Base-by-base conservation (phyloP, 2,329 filamentous ascomycete species). In the Penicillium glabrum region DNA sequence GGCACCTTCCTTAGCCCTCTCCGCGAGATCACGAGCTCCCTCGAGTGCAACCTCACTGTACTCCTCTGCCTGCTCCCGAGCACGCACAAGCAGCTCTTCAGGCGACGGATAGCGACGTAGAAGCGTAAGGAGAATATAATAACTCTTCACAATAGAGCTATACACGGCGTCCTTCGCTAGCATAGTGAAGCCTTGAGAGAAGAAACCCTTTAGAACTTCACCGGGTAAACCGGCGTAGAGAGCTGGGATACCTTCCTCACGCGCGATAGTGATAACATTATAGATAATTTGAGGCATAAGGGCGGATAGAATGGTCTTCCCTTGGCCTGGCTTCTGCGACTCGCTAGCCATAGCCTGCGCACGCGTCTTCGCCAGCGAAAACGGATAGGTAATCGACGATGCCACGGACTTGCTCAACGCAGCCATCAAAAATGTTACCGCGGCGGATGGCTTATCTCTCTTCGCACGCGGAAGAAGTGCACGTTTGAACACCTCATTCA, bases 171-270 rank as follows among this genome's bases (percentile, higher is more conserved):
- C 90, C 74, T 96, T 96, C 57, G 90, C 86, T 53, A 93, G 78
- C 90, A 96, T 96, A 1, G 91, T 93, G 51, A 92, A 83, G 0
- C 92, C 92, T 67, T 96, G 91, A 23, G 86, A 87, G 67, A 96
- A 87, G 76, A 96, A 96, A 0, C 89, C 89, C 67, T 92, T 93
- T 9, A 93, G 74, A 3, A 96, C 80, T 73, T 96, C 90, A 5
- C 87, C 89, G 14, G 81, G 82, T 0, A 96, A 78, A 5, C 91
- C 92, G 48, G 89, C 85, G 69, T 96, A 96, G 9, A 96, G 75
- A 0, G 86, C 88, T 4, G 71, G 69, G 0, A 87, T 58, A 0
- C 92, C 92, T 67, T 96, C 90, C 0, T 77, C 80, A 46, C 80
- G 82, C 31, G 77, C 78, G 55, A 84, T 83, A 21, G 80, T 77